phyloP scores from a whole-genome alignment of 352 stramenopile species.

The Pythium oligandrum region DNA sequence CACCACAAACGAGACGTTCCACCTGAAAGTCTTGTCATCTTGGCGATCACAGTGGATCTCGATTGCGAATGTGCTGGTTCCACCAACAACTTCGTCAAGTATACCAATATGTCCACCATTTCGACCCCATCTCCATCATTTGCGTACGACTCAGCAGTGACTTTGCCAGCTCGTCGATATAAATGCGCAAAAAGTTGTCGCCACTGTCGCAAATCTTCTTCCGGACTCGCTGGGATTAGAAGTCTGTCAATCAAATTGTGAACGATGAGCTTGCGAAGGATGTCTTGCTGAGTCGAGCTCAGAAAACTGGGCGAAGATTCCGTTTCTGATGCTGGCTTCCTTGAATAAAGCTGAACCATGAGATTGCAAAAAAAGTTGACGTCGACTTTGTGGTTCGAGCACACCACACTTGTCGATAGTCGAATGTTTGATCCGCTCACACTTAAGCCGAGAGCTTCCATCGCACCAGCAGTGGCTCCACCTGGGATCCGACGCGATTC shows the following conservation, averaged over 20 bases:
- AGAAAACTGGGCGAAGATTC: no score
- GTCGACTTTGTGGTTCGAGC: conserved; percentile 28
- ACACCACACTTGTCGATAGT: conserved; percentile 1
- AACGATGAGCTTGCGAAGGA: conserved; percentile 40
- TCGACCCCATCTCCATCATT: conserved; percentile 27
- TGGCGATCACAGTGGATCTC: no score
- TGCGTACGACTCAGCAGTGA: conserved; percentile 9
- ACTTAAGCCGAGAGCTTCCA: conserved; percentile 16
- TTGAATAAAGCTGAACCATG: conserved; percentile 60
- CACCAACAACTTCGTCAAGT: conserved; percentile 42
- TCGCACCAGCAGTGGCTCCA: conserved; percentile 5
- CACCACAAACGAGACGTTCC: conserved; percentile 33
- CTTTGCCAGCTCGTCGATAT: conserved; percentile 36
- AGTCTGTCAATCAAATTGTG: conserved; percentile 65
- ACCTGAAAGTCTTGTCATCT: no score
- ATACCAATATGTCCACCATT: conserved; percentile 60
- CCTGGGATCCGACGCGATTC: no score
- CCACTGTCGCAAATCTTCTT: conserved; percentile 40
- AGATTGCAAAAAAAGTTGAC: conserved; percentile 77
- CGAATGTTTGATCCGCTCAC: conserved; percentile 1
- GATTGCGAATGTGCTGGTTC: no score
- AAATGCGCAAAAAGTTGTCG: conserved; percentile 62
- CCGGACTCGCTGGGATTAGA: conserved; percentile 38
- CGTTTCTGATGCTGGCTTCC: conserved; percentile 12
- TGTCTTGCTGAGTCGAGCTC: neutral